Evolutionary conservation across 2,329 filamentous ascomycete genomes (phyloP), one percentile per base, ranked within the genome.

Genomic region (Sporothrix protearum): DNA sequence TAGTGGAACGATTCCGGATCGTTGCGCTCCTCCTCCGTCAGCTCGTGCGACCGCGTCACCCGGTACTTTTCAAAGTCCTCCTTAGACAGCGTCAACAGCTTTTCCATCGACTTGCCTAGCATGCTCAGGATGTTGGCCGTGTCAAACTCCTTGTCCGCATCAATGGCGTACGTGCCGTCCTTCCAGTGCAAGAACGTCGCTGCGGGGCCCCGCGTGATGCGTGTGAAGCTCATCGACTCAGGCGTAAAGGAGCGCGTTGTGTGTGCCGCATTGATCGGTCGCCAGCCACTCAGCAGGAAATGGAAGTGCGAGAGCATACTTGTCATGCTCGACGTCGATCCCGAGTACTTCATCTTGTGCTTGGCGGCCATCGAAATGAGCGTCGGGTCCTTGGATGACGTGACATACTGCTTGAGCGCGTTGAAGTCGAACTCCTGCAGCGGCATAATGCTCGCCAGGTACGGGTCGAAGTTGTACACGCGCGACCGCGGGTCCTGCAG

Each of bases 281-380:
- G 89, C 91, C 93, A 98, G 7, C 86, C 83, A 0, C 95, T 98
- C 10, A 99, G 85, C 2, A 99, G 86, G 77, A 89, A 98, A 79
- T 99, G 96, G 78, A 99, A 97, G 77, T 99, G 96, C 1, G 91
- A 87, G 59, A 99, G 84, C 68, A 92, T 89, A 2, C 90, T 85
- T 1, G 95, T 97, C 94, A 97, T 97, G 81, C 95, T 98, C 1
- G 96, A 99, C 0, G 96, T 98, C 14, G 96, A 99, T 10, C 96
- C 96, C 12, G 94, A 91, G 78, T 96, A 99, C 78, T 92, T 96
- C 79, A 90, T 93, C 14, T 85, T 82, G 73, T 92, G 81, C 70
- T 88, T 80, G 67, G 85, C 83, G 1, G 93, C 92, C 55, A 96
- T 87, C 0, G 85, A 79, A n/a, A 90, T 86, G 14, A 99, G 84